Base-by-base conservation (phyloP, 106 monocot species). In the Acorus calamus region DNA sequence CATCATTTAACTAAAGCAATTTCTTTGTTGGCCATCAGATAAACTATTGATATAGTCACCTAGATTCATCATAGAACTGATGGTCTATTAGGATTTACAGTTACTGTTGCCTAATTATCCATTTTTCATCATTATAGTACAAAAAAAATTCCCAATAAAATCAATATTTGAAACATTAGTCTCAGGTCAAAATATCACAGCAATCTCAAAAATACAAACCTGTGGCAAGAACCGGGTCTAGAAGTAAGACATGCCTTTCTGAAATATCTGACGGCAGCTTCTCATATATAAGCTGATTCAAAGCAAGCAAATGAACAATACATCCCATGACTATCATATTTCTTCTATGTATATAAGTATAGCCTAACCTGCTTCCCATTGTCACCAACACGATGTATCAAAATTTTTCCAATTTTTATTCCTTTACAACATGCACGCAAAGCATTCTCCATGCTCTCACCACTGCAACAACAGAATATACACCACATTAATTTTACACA, bases 401-500 rank as follows among this genome's bases (percentile, higher is more conserved):
- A 68, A 70, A 93, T 93, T 79, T 93, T 93, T 45, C 93, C 93
- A 53, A 93, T 93, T 81, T 93, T 93, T 63, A 93, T 93, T 66
- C 93, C 93, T 67, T 93, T 93, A 63, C 93, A 93, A 50, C 93
- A 93, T 52, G 93, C 93, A 66, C 93, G 78, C 56, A 93, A 57
- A 0, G 93, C 93, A 76, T 93, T 93, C 67, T 93, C 93, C 93
- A 93, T 93, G 72, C 93, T 93, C 81, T 93, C 93, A 60, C 93
- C 93, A 79, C 89, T 93, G 66, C 52, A 73, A 58, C 54, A 11
- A 52, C 28, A 28, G 28, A 28, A 28, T 28, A 28, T 28, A 28
- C 28, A 28, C 28, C 28, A 28, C 28, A 28, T 28, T 28, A 28
- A 28, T 28, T 28, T 28, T 28, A 28, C 28, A 28, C 28, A 28